phyloP scores from a whole-genome alignment of 441 rosid genomes.

The Capsella rubella region DNA sequence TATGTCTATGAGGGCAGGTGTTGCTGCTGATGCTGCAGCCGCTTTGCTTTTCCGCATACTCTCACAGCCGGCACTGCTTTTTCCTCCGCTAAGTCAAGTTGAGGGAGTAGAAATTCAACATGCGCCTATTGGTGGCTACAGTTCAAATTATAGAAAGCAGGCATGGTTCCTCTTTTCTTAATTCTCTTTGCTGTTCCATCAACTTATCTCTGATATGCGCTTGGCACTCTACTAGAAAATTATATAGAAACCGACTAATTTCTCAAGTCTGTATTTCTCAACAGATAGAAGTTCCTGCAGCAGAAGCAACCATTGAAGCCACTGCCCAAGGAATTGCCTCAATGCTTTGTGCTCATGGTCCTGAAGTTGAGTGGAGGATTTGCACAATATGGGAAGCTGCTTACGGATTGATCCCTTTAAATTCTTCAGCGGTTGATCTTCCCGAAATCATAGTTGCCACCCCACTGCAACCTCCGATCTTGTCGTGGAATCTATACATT shows the following conservation, averaged over 20 bases:
- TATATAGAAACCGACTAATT: constrained; percentile 36
- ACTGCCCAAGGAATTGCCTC: constrained; percentile 99
- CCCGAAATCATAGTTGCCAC: constrained; percentile 95
- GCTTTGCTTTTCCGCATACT: constrained; percentile 96
- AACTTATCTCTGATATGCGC: constrained; percentile 20
- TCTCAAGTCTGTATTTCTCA: constrained; percentile 36
- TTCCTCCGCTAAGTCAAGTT: constrained; percentile 93
- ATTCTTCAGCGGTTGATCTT: constrained; percentile 98
- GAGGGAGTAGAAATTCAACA: constrained; percentile 92
- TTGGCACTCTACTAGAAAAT: constrained; percentile 24
- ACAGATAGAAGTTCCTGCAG: constrained; percentile 97
- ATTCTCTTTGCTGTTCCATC: constrained; percentile 21
- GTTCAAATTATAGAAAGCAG: constrained; percentile 89
- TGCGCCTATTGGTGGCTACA: constrained; percentile 75
- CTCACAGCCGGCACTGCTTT: constrained; percentile 98
- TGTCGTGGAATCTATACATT: constrained; percentile 96
- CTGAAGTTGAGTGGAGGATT: constrained; percentile 99
- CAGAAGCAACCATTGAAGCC: constrained; percentile 98
- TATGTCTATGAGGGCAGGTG: constrained; percentile 99
- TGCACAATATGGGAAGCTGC: constrained; percentile 99
- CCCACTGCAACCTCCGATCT: constrained; percentile 93
- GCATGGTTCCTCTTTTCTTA: constrained; percentile 43
- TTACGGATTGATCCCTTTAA: constrained; percentile 92
- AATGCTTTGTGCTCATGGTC: constrained; percentile 99
- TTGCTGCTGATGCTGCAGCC: constrained; percentile 99